Base-by-base conservation (phyloP, 257 asterid species). In the Parsonsia alboflavescens region DNA sequence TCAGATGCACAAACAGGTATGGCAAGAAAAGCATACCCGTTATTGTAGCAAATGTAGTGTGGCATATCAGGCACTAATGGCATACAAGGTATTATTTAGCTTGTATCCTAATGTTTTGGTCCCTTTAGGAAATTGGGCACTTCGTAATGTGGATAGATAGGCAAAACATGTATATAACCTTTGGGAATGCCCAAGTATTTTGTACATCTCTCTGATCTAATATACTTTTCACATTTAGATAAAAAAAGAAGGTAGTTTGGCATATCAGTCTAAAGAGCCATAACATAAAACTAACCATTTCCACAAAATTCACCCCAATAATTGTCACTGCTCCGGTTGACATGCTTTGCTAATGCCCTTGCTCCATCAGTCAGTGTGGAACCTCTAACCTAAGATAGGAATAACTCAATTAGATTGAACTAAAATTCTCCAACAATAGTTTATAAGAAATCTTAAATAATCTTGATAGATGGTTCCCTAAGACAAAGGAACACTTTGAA, bases 291-390 rank as follows among this genome's bases (percentile, higher is more conserved):
- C 96, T 78, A 66, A 93, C 98, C 98, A 69, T 78, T 87, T 85
- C 97, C 97, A 68, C 39, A 71, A 39, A 87, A 77, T 71, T 81
- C 74, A 49, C 96, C 97, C 98, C 98, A 93, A 72, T 83, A 87
- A 73, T 85, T 82, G 75, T 80, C 79, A 67, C 87, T 88, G 88
- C 97, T 88, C 83, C 98, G 82, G 65, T 80, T 70, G 44, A 74
- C 89, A 77, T 91, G 96, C 74, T 93, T 93, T 36, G 97, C 88
- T 70, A 93, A 85, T 58, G 96, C 97, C 87, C 97, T 88, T n/a
- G 97, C 92, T 79, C 98, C 96, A 73, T 54, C 83, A 73, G 91
- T 87, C 91, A 93, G 77, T 67, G 71, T 76, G 17, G 93, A 85
- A 73, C 96, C 89, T 87, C 85, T 85, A 84, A 87, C 88, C 97